Base-by-base conservation (phyloP, 2,329 filamentous ascomycete species). In the Colletotrichum sidae region DNA sequence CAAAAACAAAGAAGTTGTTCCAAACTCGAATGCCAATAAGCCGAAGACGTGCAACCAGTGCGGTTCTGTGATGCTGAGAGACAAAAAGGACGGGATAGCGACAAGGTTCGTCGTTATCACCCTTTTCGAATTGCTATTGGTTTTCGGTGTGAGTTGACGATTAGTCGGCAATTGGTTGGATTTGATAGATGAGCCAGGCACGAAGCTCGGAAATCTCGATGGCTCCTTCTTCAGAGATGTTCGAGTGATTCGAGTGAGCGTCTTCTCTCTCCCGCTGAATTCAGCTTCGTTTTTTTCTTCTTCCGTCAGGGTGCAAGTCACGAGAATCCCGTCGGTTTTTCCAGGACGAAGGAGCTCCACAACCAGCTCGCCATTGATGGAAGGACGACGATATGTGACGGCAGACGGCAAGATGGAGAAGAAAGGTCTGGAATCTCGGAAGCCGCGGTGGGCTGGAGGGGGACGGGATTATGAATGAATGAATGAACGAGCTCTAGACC, bases 271-370 rank as follows among this genome's bases (percentile, higher is more conserved):
- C 25, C 25, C 25, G 25, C 25, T 25, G 25, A 25, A 4, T 25
- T 25, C 25, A 4, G 25, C 25, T 25, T 25, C 25, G 25, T 25
- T 25, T 5, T 25, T 5, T 5, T 25, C 47, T 12, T 38, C 17
- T 46, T 33, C 49, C 57, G 50, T 34, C 51, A 49, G 46, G 47
- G 41, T 46, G 42, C 39, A 60, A 66, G 59, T 66, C 47, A 66
- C 63, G 53, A 66, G 63, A 66, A 62, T 63, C 52, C 59, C 34
- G 58, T 57, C 37, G 59, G 53, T 63, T 63, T 63, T 63, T 66
- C 51, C 46, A 66, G 59, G 59, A 53, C 42, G 52, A 54, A 66
- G 37, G 53, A 63, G 63, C 58, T 63, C 58, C 63, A 63, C 63
- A 66, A 44, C 53, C 63, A 66, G 53, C 49, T 63, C 41, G 49